Evolutionary conservation across 2,329 filamentous ascomycete species (phyloP), one percentile per base, ranked within the genome.

Genomic region (Fusarium sp.): DNA sequence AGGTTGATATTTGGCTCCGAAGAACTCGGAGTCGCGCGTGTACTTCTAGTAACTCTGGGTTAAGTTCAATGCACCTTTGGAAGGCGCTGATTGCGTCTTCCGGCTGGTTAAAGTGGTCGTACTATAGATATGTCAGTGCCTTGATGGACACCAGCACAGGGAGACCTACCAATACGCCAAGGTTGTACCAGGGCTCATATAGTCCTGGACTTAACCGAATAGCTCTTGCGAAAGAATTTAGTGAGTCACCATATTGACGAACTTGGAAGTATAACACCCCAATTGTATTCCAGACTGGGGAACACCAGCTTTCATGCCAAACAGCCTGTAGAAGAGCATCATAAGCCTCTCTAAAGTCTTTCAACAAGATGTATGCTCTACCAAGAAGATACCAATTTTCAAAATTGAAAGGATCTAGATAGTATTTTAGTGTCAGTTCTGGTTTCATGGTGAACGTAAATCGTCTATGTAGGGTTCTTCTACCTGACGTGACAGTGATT

Each of bases 191-290:
- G 8, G 14, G 0, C 47, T 52, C 47, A 11, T 13, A n/a, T 2
- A 29, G 47, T 6, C 2, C 4, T 2, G 24, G 47, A 29, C 10
- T 13, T n/a, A 52, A 11, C 1, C 16, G 47, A 29, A 13, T 5
- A 24, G 9, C 47, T 29, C 5, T 52, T 9, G 2, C 2, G 5
- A 27, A 0, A n/a, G 3, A 6, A 2, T n/a, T 0, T 6, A 29
- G 14, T 13, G 47, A n/a, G 47, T n/a, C 47, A 4, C 0, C 0
- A 8, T 52, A 52, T 29, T 13, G 24, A 2, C 2, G 1, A n/a
- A 4, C 4, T n/a, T 6, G 22, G 47, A 13, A 13, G 24, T 4
- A 52, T 29, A 52, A 18, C 5, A 9, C 10, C 14, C 18, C 47
- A 1, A 29, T 16, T 27, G 24, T 52, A 6, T 11, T n/a, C 47